Conservation (phyloP, 495 filamentous ascomycete genomes). For the Hypoxylon cercidicola region DNA sequence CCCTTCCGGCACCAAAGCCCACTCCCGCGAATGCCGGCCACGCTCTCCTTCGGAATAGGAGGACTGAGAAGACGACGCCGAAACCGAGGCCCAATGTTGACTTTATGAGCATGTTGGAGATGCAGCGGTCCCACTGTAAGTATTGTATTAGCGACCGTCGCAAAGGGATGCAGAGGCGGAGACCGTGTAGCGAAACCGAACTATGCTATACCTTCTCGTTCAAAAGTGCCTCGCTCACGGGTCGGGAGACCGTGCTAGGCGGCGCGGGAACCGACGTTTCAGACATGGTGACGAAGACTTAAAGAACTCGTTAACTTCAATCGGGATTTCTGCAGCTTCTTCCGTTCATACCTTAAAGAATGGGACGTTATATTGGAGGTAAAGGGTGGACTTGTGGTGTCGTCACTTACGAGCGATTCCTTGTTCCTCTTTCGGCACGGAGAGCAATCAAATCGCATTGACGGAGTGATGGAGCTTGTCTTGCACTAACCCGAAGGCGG, state of each 20-base stretch:
- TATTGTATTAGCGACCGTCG: constrained; percentile 35
- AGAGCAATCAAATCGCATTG: constrained; percentile 26
- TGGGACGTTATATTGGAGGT: constrained; percentile 14
- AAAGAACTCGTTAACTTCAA: constrained; percentile 17
- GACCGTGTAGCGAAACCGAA: not conserved
- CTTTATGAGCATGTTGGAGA: constrained; percentile 95
- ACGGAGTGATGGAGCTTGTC: constrained; percentile 19
- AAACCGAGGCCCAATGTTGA: constrained; percentile 93
- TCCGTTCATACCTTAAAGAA: constrained; percentile 17
- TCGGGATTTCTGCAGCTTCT: constrained; percentile 10
- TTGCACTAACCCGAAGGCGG: constrained; percentile 50
- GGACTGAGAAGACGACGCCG: constrained; percentile 97
- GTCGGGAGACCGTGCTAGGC: constrained; percentile 64
- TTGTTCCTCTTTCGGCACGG: constrained; percentile 29
- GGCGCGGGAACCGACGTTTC: constrained; percentile 54
- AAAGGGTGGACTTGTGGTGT: constrained; percentile 12
- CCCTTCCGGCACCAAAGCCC: constrained; percentile 94
- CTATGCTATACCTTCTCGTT: constrained; percentile 86
- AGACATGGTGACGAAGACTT: constrained; percentile 50
- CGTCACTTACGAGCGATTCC: constrained; percentile 7
- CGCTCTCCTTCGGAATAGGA: constrained; percentile 95
- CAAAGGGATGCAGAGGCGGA: not conserved
- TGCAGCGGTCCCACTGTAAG: constrained; percentile 94
- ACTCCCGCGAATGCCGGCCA: constrained; percentile 94
- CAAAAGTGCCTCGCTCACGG: constrained; percentile 90